Base-by-base conservation (phyloP, 139 green algal species). In the Coelastrella sp. region DNA sequence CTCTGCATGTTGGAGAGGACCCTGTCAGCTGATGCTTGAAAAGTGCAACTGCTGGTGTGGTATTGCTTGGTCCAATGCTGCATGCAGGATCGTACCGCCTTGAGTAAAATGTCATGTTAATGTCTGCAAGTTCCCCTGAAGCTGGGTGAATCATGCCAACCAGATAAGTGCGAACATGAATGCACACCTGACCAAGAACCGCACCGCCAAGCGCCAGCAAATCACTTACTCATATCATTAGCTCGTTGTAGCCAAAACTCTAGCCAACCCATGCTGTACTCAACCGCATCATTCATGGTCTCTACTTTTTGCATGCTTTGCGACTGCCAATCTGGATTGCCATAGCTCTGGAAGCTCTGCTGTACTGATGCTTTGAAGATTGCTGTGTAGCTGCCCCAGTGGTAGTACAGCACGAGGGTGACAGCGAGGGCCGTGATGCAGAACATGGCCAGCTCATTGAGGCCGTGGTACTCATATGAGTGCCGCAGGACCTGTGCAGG, bases 401-500 rank as follows among this genome's bases (percentile, higher is more conserved):
- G 87, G 32, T 54, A 91, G 66, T 83, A 91, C 56, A 91, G 79
- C 65, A 91, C 86, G 13, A 91, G 76, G 0, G 86, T 86, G 0
- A 73, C 59, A 11, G 71, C 23, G 4, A 87, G 13, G 65, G 87
- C 87, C 5, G 71, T 81, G 47, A 87, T 61, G 57, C 56, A 83
- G 57, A 88, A 91, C 58, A 91, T 60, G 79, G 56, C 47, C 56
- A 91, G 79, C 32, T 81, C 79, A 54, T 87, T 87, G 3, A 91
- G 66, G 10, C 87, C 87, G 13, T 91, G 87, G 79, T 91, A 91
- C 87, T 91, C 87, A 60, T 91, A 91, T 0, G 87, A 61, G 78
- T 91, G 17, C 56, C 22, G 87, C 11, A 91, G 32, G 13, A 91
- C 87, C 86, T 91, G 86, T 16, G 3, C 23, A 22, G 8, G 3